Evolutionary conservation across 2,329 filamentous ascomycete species (phyloP).

Genomic region (Xenoacremonium recifei): DNA sequence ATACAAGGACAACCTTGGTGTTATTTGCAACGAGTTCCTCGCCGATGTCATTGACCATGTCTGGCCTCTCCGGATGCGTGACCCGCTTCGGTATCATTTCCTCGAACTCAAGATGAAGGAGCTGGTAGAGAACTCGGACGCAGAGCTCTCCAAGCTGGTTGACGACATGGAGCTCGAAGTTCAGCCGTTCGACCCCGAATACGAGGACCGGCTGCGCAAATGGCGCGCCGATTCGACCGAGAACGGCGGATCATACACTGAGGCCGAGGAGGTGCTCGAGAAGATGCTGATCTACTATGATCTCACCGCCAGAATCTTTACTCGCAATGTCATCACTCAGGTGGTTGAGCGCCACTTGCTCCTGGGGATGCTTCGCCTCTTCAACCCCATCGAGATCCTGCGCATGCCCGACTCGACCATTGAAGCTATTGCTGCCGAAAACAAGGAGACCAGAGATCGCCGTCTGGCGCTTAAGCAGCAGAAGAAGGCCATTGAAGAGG

Average conservation of each 20-base stretch:
- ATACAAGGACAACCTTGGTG: slow-evolving; percentile 53
- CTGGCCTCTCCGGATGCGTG: slow-evolving; percentile 51
- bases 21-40: slow-evolving; percentile 54
- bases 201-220: slow-evolving; percentile 47
- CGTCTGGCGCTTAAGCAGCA: slow-evolving; percentile 46
- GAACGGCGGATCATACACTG: slow-evolving; percentile 46
- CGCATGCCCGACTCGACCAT: slow-evolving; percentile 43
- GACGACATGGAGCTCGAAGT: slow-evolving; percentile 53
- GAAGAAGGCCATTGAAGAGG: slow-evolving; percentile 51
- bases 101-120: slow-evolving; percentile 48
- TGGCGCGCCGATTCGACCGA: slow-evolving; percentile 44
- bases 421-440: slow-evolving; percentile 52
- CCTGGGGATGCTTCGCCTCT: slow-evolving; percentile 50
- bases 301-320: slow-evolving; percentile 50
- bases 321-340: slow-evolving; percentile 52
- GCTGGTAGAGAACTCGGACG: slow-evolving; percentile 45
- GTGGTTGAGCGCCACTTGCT: slow-evolving; percentile 51
- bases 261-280: slow-evolving; percentile 52
- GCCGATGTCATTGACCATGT: slow-evolving; percentile 49
- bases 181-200: slow-evolving; percentile 53
- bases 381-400: slow-evolving; percentile 52
- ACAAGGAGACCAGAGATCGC: slow-evolving; percentile 51
- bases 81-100: slow-evolving; percentile 48
- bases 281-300: slow-evolving; percentile 58
- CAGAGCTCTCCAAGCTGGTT: slow-evolving; percentile 44